Evolutionary conservation across 805 yeast species (phyloP).

Genomic region (Teunomyces panamensis): DNA sequence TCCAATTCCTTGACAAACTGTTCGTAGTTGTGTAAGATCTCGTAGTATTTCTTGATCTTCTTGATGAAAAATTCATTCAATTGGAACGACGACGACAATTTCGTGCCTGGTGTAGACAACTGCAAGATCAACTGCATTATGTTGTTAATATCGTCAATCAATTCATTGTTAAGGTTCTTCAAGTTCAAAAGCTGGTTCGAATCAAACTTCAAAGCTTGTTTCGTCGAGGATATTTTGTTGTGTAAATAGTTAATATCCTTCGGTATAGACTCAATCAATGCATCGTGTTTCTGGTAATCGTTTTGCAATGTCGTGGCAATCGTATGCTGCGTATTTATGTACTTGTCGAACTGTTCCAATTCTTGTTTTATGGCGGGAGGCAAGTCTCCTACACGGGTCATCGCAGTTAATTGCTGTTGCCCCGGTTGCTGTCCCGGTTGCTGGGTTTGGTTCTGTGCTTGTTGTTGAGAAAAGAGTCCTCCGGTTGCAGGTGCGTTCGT

Average conservation of each 20-base stretch:
- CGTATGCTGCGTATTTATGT: conserved; percentile 69
- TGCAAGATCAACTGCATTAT: conserved; percentile 54
- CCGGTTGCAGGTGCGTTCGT: not conserved
- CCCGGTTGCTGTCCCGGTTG: conserved; percentile 44
- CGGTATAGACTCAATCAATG: conserved; percentile 67
- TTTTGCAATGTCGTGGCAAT: conserved; percentile 66
- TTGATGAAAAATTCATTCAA: conserved; percentile 53
- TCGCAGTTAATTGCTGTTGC: conserved; percentile 56
- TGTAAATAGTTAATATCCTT: conserved; percentile 65
- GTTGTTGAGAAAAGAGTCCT: conserved; percentile 8
- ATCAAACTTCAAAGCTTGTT: conserved; percentile 58
- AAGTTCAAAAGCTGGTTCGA: conserved; percentile 32
- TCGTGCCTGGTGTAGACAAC: conserved; percentile 52
- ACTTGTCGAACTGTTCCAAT: conserved; percentile 66
- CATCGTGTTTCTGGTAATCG: conserved; percentile 59
- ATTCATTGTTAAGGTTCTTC: conserved; percentile 37
- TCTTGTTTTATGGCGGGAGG: conserved; percentile 70
- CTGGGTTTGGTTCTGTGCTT: conserved; percentile 13
- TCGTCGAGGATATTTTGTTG: conserved; percentile 59
- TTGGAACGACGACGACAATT: conserved; percentile 52
- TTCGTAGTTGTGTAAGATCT: conserved; percentile 54
- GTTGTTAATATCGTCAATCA: conserved; percentile 49
- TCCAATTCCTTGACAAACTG: conserved; percentile 61
- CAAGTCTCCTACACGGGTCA: conserved; percentile 72
- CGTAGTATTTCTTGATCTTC: conserved; percentile 49